These are phyloP conservation scores for Nannizziopsis arthrosporioides DNA, from an alignment of 2,329 filamentous ascomycete genomes.

Conservation along the genomic window DNA sequence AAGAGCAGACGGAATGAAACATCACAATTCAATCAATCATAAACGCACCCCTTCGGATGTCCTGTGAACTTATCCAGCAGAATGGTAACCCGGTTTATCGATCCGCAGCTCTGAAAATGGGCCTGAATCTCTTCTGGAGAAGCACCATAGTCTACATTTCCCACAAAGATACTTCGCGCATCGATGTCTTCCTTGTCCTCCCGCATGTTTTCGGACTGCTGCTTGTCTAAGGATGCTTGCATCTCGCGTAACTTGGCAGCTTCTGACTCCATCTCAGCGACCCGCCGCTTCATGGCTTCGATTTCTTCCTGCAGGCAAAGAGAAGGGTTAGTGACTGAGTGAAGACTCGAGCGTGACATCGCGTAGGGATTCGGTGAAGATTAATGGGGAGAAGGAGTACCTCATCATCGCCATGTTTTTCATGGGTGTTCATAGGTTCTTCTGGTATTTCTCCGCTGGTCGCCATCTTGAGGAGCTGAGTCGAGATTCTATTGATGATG, in stretches of 20 bases:
- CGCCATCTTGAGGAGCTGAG: conserved; percentile 11
- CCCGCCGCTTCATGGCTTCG: conserved; percentile 71
- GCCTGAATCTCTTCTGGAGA: conserved; percentile 97
- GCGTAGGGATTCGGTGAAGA: background rate
- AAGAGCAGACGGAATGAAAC: background rate
- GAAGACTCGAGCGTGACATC: too few relatives aligned
- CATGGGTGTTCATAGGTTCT: conserved; percentile 18
- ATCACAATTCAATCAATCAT: conserved; percentile 3
- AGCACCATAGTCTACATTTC: conserved; percentile 95
- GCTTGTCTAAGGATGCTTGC: conserved; percentile 75
- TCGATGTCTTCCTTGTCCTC: conserved; percentile 96
- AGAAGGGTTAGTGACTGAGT: background rate
- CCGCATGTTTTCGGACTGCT: conserved; percentile 59
- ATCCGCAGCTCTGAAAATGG: conserved; percentile 93
- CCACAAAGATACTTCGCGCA: conserved; percentile 90
- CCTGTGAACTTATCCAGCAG: conserved; percentile 96
- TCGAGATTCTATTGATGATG: background rate
- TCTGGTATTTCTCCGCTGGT: conserved; percentile 13
- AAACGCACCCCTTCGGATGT: conserved; percentile 85
- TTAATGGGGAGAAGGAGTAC: conserved; percentile 21
- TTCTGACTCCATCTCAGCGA: conserved; percentile 85
- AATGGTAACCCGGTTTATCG: conserved; percentile 96
- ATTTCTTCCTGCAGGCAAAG: conserved; percentile 54
- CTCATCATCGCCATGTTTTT: conserved; percentile 37
- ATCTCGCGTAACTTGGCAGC: conserved; percentile 76